These are phyloP conservation scores for Lizonia empirigonia DNA, from an alignment of 2,329 filamentous ascomycete species.

Conservation along the genomic window DNA sequence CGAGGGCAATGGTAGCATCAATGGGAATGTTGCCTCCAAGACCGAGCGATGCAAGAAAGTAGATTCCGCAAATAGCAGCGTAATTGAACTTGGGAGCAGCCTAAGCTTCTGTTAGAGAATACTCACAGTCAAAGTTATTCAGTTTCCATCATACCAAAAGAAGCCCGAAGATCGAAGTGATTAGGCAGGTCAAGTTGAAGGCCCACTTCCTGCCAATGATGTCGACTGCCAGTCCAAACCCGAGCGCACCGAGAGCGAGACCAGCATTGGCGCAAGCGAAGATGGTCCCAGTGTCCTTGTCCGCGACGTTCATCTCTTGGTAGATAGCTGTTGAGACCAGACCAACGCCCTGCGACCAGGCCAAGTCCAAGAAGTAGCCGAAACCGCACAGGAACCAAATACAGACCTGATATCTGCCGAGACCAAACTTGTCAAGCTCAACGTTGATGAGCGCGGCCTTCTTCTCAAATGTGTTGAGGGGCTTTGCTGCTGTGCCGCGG, in stretches of 20 bases:
- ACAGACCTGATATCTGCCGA: conserved; percentile 38
- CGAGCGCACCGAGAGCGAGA: conserved; percentile 34
- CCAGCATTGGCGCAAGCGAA: conserved; percentile 39
- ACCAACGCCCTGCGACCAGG: conserved; percentile 40
- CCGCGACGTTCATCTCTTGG: conserved; percentile 37
- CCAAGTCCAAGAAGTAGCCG: conserved; percentile 40
- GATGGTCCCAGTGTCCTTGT: conserved; percentile 30
- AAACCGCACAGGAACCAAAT: conserved; percentile 43
- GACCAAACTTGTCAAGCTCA: conserved; percentile 39
- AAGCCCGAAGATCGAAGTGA: conserved; percentile 36
- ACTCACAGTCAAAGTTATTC: background rate
- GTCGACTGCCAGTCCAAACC: conserved; percentile 35
- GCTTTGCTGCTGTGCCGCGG: conserved; percentile 34
- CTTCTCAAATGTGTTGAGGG: conserved; percentile 37
- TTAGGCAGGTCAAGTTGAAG: conserved; percentile 36
- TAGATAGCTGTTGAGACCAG: conserved; percentile 35
- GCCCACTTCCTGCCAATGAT: conserved; percentile 39
- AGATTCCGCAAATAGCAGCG: conserved; percentile 35
- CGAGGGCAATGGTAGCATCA: conserved; percentile 35
- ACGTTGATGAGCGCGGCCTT: conserved; percentile 41
- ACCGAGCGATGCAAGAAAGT: conserved; percentile 35
- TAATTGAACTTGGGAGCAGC: conserved; percentile 41
- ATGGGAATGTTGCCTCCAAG: conserved; percentile 39
- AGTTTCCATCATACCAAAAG: conserved; percentile 20
- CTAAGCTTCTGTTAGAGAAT: conserved; percentile 17